phyloP scores from a whole-genome alignment of 805 yeast species.

The Metschnikowia anglica region DNA sequence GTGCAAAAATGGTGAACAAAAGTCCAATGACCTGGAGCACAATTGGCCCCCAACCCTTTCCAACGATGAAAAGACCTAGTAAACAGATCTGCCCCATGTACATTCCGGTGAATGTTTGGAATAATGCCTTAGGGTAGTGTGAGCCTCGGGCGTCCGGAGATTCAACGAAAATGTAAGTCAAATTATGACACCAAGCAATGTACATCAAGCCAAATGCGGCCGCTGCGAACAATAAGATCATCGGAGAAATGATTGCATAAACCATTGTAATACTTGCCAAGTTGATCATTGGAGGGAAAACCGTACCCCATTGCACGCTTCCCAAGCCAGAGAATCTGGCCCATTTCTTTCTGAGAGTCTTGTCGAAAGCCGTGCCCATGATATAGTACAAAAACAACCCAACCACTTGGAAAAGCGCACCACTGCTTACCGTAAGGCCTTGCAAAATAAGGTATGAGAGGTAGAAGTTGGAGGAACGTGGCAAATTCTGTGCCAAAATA shows the following conservation, averaged over 20 bases:
- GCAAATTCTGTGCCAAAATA: conserved; percentile 64
- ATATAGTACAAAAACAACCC: conserved; percentile 59
- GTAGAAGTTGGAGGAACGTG: conserved; percentile 71
- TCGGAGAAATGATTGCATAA: conserved; percentile 75
- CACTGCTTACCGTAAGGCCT: conserved; percentile 65
- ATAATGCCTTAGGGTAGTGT: conserved; percentile 84
- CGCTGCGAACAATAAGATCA: conserved; percentile 72
- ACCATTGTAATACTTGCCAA: conserved; percentile 68
- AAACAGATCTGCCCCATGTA: conserved; percentile 86
- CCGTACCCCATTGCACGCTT: conserved; percentile 66
- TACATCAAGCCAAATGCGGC: conserved; percentile 70
- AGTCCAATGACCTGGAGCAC: conserved; percentile 69
- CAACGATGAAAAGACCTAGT: conserved; percentile 82
- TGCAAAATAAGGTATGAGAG: conserved; percentile 67
- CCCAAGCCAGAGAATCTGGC: conserved; percentile 55
- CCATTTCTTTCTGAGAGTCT: conserved; percentile 67
- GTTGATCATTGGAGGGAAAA: conserved; percentile 72
- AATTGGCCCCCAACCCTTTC: conserved; percentile 94
- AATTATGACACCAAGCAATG: conserved; percentile 75
- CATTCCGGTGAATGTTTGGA: conserved; percentile 84
- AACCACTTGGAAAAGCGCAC: conserved; percentile 61
- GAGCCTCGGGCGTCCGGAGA: conserved; percentile 75
- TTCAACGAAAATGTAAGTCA: conserved; percentile 67
- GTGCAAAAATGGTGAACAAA: conserved; percentile 65
- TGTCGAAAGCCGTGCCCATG: conserved; percentile 56